These are phyloP conservation scores for Penicillium antarcticum DNA, from an alignment of 495 filamentous ascomycete genomes.

Conservation along the genomic window DNA sequence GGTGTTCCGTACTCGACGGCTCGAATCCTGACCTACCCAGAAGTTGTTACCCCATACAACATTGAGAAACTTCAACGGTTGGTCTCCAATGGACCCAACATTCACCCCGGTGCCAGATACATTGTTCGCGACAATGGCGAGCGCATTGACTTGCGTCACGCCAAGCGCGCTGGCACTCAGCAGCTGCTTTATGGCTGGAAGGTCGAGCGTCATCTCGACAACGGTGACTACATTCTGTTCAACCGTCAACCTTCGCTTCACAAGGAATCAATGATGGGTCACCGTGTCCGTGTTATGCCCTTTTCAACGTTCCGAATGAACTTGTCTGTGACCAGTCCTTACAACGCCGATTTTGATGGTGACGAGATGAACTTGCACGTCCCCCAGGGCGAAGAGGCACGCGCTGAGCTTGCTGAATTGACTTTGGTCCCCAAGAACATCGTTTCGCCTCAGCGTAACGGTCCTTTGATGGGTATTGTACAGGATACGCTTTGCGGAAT, in stretches of 20 bases:
- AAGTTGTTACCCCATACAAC: conserved; percentile 97
- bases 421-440: conserved; percentile 97
- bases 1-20: conserved; percentile 91
- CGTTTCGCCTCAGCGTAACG: conserved; percentile 95
- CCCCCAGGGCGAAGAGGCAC: conserved; percentile 91
- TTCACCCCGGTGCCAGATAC: conserved; percentile 92
- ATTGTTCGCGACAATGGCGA: conserved; percentile 89
- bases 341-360: conserved; percentile 99
- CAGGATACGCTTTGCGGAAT: conserved; percentile 95
- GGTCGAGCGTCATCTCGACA: conserved; percentile 91
- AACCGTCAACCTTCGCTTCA: conserved; percentile 98
- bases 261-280: conserved; percentile 99
- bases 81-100: conserved; percentile 88
- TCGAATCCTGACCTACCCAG: conserved; percentile 86
- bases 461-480: conserved; percentile 98
- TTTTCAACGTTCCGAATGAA: conserved; percentile 98
- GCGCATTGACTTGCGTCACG: conserved; percentile 89
- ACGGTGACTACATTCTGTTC: conserved; percentile 97
- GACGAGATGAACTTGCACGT: conserved; percentile 99
- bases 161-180: conserved; percentile 77
- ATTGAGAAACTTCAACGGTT: conserved; percentile 85
- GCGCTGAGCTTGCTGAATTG: conserved; percentile 87
- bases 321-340: conserved; percentile 93
- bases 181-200: conserved; percentile 95
- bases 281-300: conserved; percentile 95